Conservation (phyloP, 1,284 basidiomycete species). For the Ganoderma meredithae region DNA sequence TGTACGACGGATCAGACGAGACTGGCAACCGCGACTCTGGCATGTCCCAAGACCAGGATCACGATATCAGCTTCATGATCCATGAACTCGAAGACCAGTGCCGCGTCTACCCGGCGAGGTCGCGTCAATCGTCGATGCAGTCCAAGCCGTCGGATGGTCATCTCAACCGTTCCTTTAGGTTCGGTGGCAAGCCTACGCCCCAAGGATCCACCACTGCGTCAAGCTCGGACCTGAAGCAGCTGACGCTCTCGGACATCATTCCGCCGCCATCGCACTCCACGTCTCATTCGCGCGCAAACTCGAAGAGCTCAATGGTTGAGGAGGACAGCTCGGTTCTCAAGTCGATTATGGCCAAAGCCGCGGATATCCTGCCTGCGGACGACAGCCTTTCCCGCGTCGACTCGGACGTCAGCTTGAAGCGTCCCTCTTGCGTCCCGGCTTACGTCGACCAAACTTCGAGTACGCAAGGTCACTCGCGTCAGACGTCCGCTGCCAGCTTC, state of each 20-base stretch:
- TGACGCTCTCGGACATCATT: slow-evolving; percentile 78
- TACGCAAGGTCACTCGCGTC: slow-evolving; percentile 49
- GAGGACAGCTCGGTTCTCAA: slow-evolving; percentile 66
- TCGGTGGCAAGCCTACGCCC: slow-evolving; percentile 62
- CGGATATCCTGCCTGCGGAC: slow-evolving; percentile 36
- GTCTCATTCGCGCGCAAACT: slow-evolving; percentile 48
- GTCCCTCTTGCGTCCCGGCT: slow-evolving; percentile 35
- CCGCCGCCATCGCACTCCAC: slow-evolving; percentile 64
- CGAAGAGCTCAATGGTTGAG: slow-evolving; percentile 40
- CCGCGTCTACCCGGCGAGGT: slow-evolving; percentile 33
- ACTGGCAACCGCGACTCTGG: slow-evolving; percentile 31
- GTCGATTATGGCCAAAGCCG: slow-evolving; percentile 63
- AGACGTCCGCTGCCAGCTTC: slow-evolving; percentile 68
- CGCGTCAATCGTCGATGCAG: slow-evolving; percentile 41
- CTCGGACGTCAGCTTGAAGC: slow-evolving; percentile 54
- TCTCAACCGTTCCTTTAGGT: slow-evolving; percentile 74
- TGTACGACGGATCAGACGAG: slow-evolving; percentile 28
- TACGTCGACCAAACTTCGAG: slow-evolving; percentile 32
- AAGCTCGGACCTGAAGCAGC: slow-evolving; percentile 40
- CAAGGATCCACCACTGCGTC: slow-evolving; percentile 33
- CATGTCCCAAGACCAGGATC: slow-evolving; percentile 33
- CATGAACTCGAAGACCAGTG: slow-evolving; percentile 41
- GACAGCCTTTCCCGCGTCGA: slow-evolving; percentile 46
- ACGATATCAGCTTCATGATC: slow-evolving; percentile 37
- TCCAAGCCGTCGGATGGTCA: slow-evolving; percentile 66